Conservation (phyloP, 1,284 basidiomycete species). For the Sparassis latifolia region DNA sequence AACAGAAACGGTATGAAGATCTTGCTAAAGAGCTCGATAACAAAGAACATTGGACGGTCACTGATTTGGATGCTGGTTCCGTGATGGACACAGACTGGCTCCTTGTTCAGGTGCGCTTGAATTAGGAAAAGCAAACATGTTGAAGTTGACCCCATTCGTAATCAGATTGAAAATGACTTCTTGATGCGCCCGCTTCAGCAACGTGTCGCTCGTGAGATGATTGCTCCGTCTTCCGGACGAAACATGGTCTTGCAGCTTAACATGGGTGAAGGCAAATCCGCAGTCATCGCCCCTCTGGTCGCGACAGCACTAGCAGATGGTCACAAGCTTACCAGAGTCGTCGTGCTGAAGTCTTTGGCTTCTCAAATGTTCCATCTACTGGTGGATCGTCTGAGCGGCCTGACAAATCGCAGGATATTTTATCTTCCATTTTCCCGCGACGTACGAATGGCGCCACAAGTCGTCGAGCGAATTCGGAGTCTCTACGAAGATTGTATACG, state of each 20-base stretch:
- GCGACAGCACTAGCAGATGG: constrained; percentile 35
- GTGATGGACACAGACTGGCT: constrained; percentile 35
- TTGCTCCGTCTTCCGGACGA: constrained; percentile 27
- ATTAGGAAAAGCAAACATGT: background rate
- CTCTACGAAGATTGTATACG: constrained; percentile 34
- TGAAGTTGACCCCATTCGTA: background rate
- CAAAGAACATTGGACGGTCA: constrained; percentile 3
- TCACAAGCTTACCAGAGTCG: constrained; percentile 35
- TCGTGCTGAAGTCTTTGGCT: constrained; percentile 39
- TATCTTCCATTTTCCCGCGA: constrained; percentile 43
- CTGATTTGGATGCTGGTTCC: too few relatives aligned
- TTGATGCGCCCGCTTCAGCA: constrained; percentile 15
- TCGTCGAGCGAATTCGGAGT: constrained; percentile 19
- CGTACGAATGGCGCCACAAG: constrained; percentile 15
- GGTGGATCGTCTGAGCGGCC: constrained; percentile 34
- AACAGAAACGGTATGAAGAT: constrained; percentile 19
- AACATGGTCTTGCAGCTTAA: constrained; percentile 46
- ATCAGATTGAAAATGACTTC: constrained; percentile 39
- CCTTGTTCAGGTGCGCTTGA: constrained; percentile 33
- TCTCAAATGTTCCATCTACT: constrained; percentile 44
- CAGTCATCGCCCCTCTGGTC: constrained; percentile 44
- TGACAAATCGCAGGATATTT: constrained; percentile 40
- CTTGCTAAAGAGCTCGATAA: constrained; percentile 31
- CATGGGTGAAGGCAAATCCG: constrained; percentile 56
- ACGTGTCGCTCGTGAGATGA: constrained; percentile 40